Evolutionary conservation across 176 grass and related monocot species (phyloP), one percentile per base, ranked within the genome.

Genomic region (Avena atlantica): DNA sequence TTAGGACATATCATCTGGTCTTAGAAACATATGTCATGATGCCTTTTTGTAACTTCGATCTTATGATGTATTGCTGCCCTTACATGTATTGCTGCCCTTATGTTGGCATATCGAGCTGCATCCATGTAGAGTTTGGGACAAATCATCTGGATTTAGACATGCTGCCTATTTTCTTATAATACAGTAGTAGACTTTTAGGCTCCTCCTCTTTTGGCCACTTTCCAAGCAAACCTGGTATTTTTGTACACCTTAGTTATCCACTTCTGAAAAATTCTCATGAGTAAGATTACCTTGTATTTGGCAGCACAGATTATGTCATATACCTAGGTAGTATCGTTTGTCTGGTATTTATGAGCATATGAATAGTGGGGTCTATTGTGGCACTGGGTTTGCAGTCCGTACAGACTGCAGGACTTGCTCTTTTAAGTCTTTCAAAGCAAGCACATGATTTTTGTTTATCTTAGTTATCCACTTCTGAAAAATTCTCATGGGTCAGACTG

Each of bases 21-120:
- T 44, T 52, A 67, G 48, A 23, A 78, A 42, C n/a, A 55, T 55
- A 27, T 64, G 34, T 20, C 47, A 19, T 42, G 59, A 66, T 77
- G 25, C 71, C 20, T 52, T 85, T 85, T 85, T 67, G 11, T 55
- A 53, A 25, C 23, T 17, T 76, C 73, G 23, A 76, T 51, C 23
- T 53, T 24, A 31, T 76, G 73, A 27, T 76, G 48, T 76, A 76
- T 76, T 76, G 44, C 13, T 76, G 23, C 49, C 53, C 23, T 76
- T 36, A 67, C 29, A 17, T 76, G 49, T 27, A n/a, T n/a, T n/a
- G n/a, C n/a, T n/a, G n/a, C n/a, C n/a, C 21, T 48, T 73, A 48
- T 44, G 68, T 45, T 17, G 68, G 5, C 4, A 9, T 3, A 19
- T 72, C 42, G 69, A 73, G 47, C 42, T 23, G 47, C n/a, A 12